Evolutionary conservation across 768 basidiomycete species (phyloP), one percentile per base, ranked within the genome.

Genomic region (Phylloporus scabripes): DNA sequence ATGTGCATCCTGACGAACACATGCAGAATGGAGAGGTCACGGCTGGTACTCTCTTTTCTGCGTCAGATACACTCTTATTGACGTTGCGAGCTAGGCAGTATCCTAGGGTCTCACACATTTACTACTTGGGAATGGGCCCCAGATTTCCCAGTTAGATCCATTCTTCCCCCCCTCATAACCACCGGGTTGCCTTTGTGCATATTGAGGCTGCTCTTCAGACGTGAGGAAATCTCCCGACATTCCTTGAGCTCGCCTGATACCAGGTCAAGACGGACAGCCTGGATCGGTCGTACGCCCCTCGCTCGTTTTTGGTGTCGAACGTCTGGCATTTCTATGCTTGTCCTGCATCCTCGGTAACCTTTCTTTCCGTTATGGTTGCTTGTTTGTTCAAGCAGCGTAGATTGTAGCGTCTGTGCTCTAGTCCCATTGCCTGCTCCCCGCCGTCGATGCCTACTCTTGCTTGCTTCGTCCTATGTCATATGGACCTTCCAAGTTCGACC

Each of bases 1-100:
- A 72, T 48, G 72, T 73, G 32, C 72, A 73, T 46, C 72, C 72
- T 8, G 72, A 73, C 48, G 72, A 73, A 55, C 60, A 70, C 49
- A 69, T 72, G 55, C 72, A 73, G 56, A 71, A 68, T 52, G 72
- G 68, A 29, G 72, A 73, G 53, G 55, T 67, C 17, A 63, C 60
- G 11, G 67, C 71, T 45, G 72, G 72, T 70, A 52, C 43, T 43
- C 43, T 52, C 36, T 14, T 36, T 49, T 49, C 38, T 39, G 43
- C 28, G 26, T 38, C 36, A 26, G 34, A n/a, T 49, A 9, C 43
- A 29, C 29, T 41, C 8, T 48, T 33, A 48, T 56, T 56, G 45
- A 49, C 42, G n/a, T 8, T 28, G 44, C 48, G 45, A 28, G 32
- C 18, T 59, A 72, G 70, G 64, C 8, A 48, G 40, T 15, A 50